Evolutionary conservation across 371 early-diverging fungal species (phyloP), one percentile per base, ranked within the genome.

Genomic region (Mortierella polycephala): DNA sequence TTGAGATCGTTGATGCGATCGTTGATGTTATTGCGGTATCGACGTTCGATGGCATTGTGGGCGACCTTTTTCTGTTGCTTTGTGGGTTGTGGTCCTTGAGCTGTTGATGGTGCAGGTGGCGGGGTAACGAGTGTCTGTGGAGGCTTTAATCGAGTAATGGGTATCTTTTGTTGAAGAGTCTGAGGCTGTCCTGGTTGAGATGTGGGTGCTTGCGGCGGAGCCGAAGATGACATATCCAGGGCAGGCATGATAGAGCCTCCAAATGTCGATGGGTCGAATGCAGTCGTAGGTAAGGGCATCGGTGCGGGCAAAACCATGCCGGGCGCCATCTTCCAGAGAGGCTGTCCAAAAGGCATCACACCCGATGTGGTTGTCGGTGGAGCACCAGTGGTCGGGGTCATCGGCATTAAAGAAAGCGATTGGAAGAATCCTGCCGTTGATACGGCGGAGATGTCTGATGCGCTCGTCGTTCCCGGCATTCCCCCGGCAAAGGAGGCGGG

Each of bases 1-100:
- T 92, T 90, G 12, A 97, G 85, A 45, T 96, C 95, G 54, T 89
- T 82, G 58, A 97, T 96, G 49, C 96, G 89, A 67, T 96, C 94
- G 85, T 97, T 97, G 71, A 97, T 94, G 81, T 96, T 97, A 82
- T 94, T 96, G 64, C 98, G 89, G 82, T 96, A 96, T 21, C 95
- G 90, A n/a, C 94, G 89, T 81, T 97, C 98, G 55, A 96, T 96
- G 5, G 93, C 96, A 69, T 96, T 97, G 81, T 97, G 98, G 0
- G 96, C 95, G 8, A 93, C 92, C 76, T 95, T 96, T 76, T 96
- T 94, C 59, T 91, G 89, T 52, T 89, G 89, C 65, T 89, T 90
- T 47, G 75, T 79, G 8, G 84, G 82, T 58, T 83, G 83, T 40
- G 69, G 57, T 39, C 54, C 64, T 12, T 72, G 79, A 5, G 75